Evolutionary conservation across 2,329 filamentous ascomycete genomes (phyloP).

Genomic region (Chaetomium olivaceum): DNA sequence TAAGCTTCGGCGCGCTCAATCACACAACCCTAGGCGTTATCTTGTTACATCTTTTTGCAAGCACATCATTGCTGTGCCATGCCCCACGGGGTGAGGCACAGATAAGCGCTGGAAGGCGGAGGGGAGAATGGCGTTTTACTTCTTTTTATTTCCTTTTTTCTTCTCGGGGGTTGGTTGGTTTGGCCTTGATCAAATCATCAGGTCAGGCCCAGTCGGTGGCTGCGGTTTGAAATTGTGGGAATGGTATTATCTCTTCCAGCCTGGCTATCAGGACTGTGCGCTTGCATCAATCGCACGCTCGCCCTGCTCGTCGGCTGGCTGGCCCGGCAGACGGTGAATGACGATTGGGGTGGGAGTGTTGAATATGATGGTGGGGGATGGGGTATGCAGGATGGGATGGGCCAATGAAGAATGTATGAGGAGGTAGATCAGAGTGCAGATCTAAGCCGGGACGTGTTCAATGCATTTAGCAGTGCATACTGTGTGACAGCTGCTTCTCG

Average conservation of each 20-base stretch:
- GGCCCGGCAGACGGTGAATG: conserved; percentile 7
- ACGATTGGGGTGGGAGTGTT: background rate
- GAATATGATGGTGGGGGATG: background rate
- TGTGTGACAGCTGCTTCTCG: background rate
- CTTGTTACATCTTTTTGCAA: background rate
- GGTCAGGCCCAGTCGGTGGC: background rate
- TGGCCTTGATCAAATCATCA: background rate
- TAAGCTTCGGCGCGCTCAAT: background rate
- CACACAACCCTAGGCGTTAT: conserved; percentile 8
- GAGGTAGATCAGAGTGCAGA: background rate
- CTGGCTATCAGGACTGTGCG: background rate
- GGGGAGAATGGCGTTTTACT: conserved; percentile 21
- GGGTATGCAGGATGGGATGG: background rate
- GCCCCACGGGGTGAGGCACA: background rate
- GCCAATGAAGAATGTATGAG: background rate
- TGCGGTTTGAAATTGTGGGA: background rate
- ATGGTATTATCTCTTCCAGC: background rate
- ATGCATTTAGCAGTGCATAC: conserved; percentile 1
- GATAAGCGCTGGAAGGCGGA: background rate
- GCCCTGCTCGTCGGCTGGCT: conserved; percentile 11
- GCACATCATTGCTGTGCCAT: conserved; percentile 1
- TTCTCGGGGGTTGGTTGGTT: background rate
- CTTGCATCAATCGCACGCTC: background rate
- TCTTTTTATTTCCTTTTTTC: background rate
- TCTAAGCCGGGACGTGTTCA: background rate